Evolutionary conservation across 1,284 basidiomycete genomes (phyloP), one percentile per base, ranked within the genome.

Genomic region (Ceratobasidium theobromae): DNA sequence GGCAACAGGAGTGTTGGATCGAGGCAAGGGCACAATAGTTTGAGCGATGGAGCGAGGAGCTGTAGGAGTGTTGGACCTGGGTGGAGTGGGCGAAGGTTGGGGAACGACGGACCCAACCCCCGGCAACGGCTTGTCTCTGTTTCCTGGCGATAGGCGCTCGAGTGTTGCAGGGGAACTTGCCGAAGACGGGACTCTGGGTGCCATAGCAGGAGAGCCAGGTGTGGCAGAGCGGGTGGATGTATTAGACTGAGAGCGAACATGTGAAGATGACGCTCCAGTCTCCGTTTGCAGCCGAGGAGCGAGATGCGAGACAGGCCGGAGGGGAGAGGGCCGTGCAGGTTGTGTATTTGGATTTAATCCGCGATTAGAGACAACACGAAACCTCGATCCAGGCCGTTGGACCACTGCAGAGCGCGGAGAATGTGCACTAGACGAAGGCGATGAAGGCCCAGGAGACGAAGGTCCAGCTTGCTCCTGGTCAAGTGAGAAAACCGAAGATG

Each of bases 381-480:
- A 68, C 43, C 71, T 74, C n/a, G 71, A 69, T 18, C 73, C 72
- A 23, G 53, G 41, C 30, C 33, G 57, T 62, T 52, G 57, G n/a
- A 48, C 45, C 5, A 73, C 14, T 70, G 71, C 4, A 74, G 71
- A 3, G 77, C 76, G 5, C 78, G 79, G 18, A 81, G 73, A 81
- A 74, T 12, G 78, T 60, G 32, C 75, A 69, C 41, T 77, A 77
- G 18, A 49, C 1, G 57, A 60, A 1, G 43, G 57, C 11, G 57
- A 60, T 6, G 57, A 60, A 27, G 57, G 57, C 21, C 57, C 57
- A 5, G 57, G 57, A 33, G 57, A 60, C 43, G 45, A 46, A 8
- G 33, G 33, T 14, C 18, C 53, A 4, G 53, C 28, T 21, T 43
- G 28, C 21, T 60, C 57, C 25, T 43, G 18, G 28, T 49, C 57